Evolutionary conservation across 495 filamentous ascomycete genomes (phyloP).

Genomic region (Trichocladium uniseriatum): DNA sequence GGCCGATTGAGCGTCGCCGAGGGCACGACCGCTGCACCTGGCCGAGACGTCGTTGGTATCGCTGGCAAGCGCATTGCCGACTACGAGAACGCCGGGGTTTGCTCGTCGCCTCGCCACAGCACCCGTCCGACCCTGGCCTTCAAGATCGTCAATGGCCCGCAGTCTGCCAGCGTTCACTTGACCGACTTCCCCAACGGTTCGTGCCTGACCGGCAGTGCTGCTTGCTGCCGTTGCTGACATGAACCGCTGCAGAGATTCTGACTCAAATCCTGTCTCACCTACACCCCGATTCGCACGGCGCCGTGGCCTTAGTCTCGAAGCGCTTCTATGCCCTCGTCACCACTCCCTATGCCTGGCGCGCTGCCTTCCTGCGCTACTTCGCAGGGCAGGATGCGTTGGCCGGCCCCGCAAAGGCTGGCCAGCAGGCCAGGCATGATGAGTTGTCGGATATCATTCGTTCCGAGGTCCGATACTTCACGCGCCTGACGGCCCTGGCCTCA

Average conservation of each 20-base stretch:
- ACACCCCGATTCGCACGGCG: slow-evolving; percentile 64
- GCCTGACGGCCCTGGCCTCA: slow-evolving; percentile 67
- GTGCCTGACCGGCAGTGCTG: slow-evolving; percentile 16
- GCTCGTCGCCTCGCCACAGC: slow-evolving; percentile 35
- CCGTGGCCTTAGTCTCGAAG: slow-evolving; percentile 72
- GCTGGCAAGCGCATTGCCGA: slow-evolving; percentile 58
- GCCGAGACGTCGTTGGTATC: slow-evolving; percentile 4
- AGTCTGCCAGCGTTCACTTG: slow-evolving; percentile 42
- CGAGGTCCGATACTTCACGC: slow-evolving; percentile 57
- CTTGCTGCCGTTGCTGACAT: slow-evolving; percentile 10
- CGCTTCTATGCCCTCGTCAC: slow-evolving; percentile 77
- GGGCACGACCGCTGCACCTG: background rate
- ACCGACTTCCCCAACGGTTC: slow-evolving; percentile 74
- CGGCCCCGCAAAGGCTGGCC: slow-evolving; percentile 25
- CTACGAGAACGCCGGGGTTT: slow-evolving; percentile 57
- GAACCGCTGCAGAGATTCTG: slow-evolving; percentile 59
- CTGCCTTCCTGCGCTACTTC: slow-evolving; percentile 83
- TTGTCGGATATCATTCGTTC: slow-evolving; percentile 51
- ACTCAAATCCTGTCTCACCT: slow-evolving; percentile 89
- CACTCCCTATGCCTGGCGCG: slow-evolving; percentile 82
- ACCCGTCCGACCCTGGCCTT: slow-evolving; percentile 46
- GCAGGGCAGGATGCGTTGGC: slow-evolving; percentile 53
- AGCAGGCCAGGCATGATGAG: slow-evolving; percentile 34
- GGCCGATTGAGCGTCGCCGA: slow-evolving; percentile 34
- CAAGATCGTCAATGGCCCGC: slow-evolving; percentile 48